phyloP scores from a whole-genome alignment of 1,284 basidiomycete genomes.

The Apiotrichum mycotoxinovorans region DNA sequence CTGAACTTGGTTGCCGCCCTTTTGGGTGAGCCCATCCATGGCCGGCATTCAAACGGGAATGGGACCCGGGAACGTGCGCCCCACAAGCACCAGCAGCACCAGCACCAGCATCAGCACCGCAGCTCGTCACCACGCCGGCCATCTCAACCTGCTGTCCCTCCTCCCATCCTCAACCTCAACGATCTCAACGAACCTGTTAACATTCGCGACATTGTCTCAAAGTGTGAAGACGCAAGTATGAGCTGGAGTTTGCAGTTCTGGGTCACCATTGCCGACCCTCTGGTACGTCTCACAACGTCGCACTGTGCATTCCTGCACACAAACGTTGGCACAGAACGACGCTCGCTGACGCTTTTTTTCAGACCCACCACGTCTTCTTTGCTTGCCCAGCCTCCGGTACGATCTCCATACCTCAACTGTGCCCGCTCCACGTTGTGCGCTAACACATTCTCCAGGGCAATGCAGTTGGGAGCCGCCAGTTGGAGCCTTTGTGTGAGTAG shows the following conservation, averaged over 20 bases:
- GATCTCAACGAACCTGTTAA: slow-evolving; percentile 15
- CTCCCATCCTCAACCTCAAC: not conserved
- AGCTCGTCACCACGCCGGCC: not conserved
- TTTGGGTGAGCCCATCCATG: not conserved
- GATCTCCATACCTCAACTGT: not conserved
- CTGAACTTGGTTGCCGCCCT: slow-evolving; percentile 3
- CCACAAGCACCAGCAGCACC: not conserved
- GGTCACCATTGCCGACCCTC: slow-evolving; percentile 48
- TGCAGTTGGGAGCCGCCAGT: slow-evolving; percentile 87
- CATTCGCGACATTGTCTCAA: slow-evolving; percentile 34
- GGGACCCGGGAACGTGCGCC: not conserved
- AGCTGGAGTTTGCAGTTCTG: slow-evolving; percentile 48
- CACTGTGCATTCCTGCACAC: not conserved
- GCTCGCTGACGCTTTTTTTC: not conserved
- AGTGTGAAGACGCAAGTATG: slow-evolving; percentile 41
- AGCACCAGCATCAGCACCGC: not conserved
- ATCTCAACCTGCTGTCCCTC: not conserved
- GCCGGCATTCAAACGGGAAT: not conserved
- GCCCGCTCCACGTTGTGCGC: not conserved
- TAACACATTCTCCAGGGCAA: slow-evolving; percentile 60
- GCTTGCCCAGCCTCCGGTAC: slow-evolving; percentile 70
- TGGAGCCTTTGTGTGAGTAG: slow-evolving; percentile 82
- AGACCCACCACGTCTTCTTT: slow-evolving; percentile 80
- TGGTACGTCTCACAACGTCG: slow-evolving; percentile 18
- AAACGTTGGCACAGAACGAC: too few relatives aligned